Conservation (phyloP, 371 early-diverging fungal genomes). For the Funneliformis caledonium region DNA sequence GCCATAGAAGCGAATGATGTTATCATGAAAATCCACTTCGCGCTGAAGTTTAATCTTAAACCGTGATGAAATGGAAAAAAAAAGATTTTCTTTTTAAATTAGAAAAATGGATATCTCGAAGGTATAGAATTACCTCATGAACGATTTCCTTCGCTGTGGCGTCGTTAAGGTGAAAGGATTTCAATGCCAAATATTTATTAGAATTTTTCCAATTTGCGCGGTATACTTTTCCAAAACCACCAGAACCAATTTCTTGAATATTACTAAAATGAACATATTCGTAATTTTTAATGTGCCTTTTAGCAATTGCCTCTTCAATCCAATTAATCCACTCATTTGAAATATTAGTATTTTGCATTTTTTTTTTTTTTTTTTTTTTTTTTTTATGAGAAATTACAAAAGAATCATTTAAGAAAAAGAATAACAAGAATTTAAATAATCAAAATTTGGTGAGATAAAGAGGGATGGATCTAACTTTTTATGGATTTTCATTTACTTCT, state of each 20-base stretch:
- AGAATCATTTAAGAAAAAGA: too few species aligned
- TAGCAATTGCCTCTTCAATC: conserved; percentile 1
- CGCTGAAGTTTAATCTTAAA: not conserved
- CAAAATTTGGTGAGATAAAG: too few species aligned
- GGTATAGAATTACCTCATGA: not conserved
- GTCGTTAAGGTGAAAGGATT: not conserved
- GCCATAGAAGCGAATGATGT: not conserved
- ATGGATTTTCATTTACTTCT: too few species aligned
- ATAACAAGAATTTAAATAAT: too few species aligned
- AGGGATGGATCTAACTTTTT: too few species aligned
- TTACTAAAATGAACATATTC: not conserved
- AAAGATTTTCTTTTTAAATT: not conserved
- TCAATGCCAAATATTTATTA: not conserved
- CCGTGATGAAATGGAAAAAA: too few species aligned
- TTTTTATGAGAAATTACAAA: too few species aligned
- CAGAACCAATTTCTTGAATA: not conserved
- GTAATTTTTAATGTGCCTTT: not conserved
- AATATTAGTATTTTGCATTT: too few species aligned
- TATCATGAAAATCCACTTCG: not conserved
- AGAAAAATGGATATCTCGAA: not conserved
- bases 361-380: too few species aligned
- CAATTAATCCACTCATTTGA: not conserved
- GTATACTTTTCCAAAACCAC: not conserved
- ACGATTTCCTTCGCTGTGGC: not conserved
- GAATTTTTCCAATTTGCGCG: not conserved